Conservation (phyloP, 768 basidiomycete species). For the Omphalotus guepiniiformis region DNA sequence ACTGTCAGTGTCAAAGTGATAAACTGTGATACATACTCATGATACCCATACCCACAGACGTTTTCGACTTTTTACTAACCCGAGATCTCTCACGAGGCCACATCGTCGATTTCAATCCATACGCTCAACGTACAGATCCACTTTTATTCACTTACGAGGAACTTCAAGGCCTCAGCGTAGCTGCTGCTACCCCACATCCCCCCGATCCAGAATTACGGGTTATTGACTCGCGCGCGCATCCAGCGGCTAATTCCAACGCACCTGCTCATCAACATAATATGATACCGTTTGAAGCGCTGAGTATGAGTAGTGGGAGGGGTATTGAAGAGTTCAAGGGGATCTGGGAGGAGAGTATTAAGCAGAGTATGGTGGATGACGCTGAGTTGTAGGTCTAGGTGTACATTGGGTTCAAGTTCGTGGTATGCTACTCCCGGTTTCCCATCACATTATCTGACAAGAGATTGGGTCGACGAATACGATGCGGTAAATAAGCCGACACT, state of each 20-base stretch:
- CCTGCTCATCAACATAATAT: constrained; percentile 85
- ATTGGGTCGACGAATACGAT: too few relatives aligned
- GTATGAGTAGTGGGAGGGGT: constrained; percentile 66
- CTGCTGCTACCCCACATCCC: background rate
- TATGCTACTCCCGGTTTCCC: too few relatives aligned
- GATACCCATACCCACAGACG: constrained; percentile 49
- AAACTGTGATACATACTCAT: constrained; percentile 2
- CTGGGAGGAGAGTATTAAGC: constrained; percentile 54
- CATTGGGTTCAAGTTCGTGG: too few relatives aligned
- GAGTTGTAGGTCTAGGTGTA: too few relatives aligned
- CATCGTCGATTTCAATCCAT: constrained; percentile 91
- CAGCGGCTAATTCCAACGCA: constrained; percentile 57
- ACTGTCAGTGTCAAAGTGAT: constrained; percentile 54
- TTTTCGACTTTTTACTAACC: constrained; percentile 84
- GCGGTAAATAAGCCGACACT: too few relatives aligned
- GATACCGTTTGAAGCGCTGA: constrained; percentile 87
- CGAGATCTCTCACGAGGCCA: constrained; percentile 73
- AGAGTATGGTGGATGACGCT: too few relatives aligned
- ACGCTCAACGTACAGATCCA: constrained; percentile 79
- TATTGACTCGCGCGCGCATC: constrained; percentile 74
- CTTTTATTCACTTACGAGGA: constrained; percentile 84
- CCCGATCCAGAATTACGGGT: constrained; percentile 48
- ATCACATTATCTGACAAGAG: too few relatives aligned
- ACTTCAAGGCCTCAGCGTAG: constrained; percentile 38
- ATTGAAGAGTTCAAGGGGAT: constrained; percentile 69